Percentiles rank a stretch among this genome's conserved stretches.
Conservation (phyloP, 164 flowering plant species). For the Magnolia sinica region DNA sequence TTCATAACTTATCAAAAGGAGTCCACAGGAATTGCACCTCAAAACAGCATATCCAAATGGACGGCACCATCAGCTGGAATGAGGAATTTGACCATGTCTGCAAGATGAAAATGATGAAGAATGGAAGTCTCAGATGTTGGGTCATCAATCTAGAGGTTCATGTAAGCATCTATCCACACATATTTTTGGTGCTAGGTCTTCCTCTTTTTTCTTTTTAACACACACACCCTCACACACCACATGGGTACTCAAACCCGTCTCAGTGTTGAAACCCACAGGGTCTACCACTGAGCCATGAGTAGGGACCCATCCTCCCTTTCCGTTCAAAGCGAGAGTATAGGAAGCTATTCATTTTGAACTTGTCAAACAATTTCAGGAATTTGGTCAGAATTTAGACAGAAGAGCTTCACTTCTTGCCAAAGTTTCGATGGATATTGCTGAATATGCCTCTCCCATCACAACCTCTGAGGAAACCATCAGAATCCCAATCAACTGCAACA, state of each 20-base stretch:
- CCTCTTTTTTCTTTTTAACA: not conserved
- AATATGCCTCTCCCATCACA: slow-evolving; percentile 12
- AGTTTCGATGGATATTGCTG: slow-evolving; percentile 13
- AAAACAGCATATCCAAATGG: slow-evolving; percentile 14
- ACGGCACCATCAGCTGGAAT: slow-evolving; percentile 24
- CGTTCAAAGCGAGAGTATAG: not conserved
- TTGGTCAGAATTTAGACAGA: slow-evolving; percentile 9
- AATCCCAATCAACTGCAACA: slow-evolving; percentile 17
- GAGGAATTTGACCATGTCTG: slow-evolving; percentile 24
- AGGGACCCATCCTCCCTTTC: no score
- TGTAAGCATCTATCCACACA: slow-evolving; percentile 14
- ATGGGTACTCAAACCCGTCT: no score
- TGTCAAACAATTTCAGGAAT: slow-evolving; percentile 11
- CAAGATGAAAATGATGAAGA: slow-evolving; percentile 19
- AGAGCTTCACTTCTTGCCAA: slow-evolving; percentile 15
- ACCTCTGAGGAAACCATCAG: slow-evolving; percentile 12
- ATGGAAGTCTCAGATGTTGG: slow-evolving; percentile 18
- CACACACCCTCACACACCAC: no score
- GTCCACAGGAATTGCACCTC: slow-evolving; percentile 14
- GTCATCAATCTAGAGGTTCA: slow-evolving; percentile 22
- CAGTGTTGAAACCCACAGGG: no score
- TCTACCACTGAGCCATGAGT: no score
- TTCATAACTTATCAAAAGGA: not conserved
- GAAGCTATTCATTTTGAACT: not conserved
- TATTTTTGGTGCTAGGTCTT: not conserved